Evolutionary conservation across 768 basidiomycete genomes (phyloP), one percentile per base, ranked within the genome.

Genomic region (Lactarius indigo): DNA sequence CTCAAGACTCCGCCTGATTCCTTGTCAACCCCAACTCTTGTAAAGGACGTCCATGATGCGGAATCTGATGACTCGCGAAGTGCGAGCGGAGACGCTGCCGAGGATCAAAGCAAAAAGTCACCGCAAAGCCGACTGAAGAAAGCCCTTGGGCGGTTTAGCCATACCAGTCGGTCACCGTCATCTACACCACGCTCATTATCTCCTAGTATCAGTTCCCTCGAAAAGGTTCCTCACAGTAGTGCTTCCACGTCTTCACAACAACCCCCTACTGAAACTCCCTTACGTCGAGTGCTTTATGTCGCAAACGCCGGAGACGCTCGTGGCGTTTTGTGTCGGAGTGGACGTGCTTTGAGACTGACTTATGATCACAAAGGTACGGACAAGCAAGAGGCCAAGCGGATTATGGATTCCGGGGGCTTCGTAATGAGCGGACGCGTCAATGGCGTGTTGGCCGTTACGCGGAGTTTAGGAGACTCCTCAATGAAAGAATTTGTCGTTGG

Each of bases 401-500:
- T 99, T 75, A 95, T 85, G 58, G 97, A 98, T 74, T 97, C 97
- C 0, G 97, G 97, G 12, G 97, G 97, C 1, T 99, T 98, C 74
- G 96, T 99, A 26, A 89, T 99, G 91, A 96, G 96, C 73, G 97
- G 96, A 69, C 87, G 97, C 15, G 97, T 99, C 39, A 99, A 99
- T 71, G 97, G 96, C 69, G 96, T 98, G 50, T 80, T 99, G 63
- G 95, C 95, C 7, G 97, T 99, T 33, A 99, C 97, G 20, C 84
- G 97, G 65, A 94, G 94, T 73, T 80, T 99, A 64, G 97, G 97
- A 39, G 97, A 99, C 74, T 91, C 94, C 2, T 91, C 94, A 8
- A 98, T 99, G 97, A 99, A 99, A 78, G 97, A 99, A 73, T 99
- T 96, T 75, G 97, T 99, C 13, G 97, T 98, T 57, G 97, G 97